Base-by-base conservation (phyloP, 176 grass and related monocot species). In the Oryza rufipogon region DNA sequence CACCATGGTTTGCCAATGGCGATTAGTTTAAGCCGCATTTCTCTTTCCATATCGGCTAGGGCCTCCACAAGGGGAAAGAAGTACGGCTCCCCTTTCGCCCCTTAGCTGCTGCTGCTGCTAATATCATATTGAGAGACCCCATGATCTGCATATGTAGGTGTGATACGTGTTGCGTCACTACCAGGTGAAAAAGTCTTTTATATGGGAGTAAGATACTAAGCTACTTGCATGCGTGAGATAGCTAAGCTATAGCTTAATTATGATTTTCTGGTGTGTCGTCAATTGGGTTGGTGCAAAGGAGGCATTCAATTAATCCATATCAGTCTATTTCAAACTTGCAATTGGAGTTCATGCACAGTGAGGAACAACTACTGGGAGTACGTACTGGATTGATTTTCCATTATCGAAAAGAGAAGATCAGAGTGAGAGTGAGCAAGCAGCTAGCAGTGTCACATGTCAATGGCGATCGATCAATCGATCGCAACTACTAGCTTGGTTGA, bases 31-130 rank as follows among this genome's bases (percentile, higher is more conserved):
- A 63, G n/a, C n/a, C 22, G 20, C 34, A 44, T 66, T 44, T 83
- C 75, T 88, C 80, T 87, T 85, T 89, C 90, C 81, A 52, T 82
- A 86, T 87, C 73, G 7, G 23, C 80, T n/a, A 8, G 54, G 54
- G 56, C 2, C 58, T 63, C 84, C 83, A 22, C 80, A 70, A 83
- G 75, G 74, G 88, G 47, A 83, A 86, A 80, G 47, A 64, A 84
- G 85, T 87, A 87, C 80, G 54, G 9, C 9, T 49, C 19, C 11
- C 22, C 34, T 63, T 5, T 23, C 20, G 16, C 15, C 30, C 30
- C 72, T 33, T 68, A 6, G 17, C 52, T 14, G 30, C 30, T 32
- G 30, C 30, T 32, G 30, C 30, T 32, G 60, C 72, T 83, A 52
- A 64, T 72, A 85, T 81, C 65, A 74, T 83, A 66, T 66, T 74